A percentile compares a stretch with the other conserved stretches of the same genome.
Evolutionary conservation across 306 rosid genomes (phyloP).

Genomic region (Cicer arietinum): DNA sequence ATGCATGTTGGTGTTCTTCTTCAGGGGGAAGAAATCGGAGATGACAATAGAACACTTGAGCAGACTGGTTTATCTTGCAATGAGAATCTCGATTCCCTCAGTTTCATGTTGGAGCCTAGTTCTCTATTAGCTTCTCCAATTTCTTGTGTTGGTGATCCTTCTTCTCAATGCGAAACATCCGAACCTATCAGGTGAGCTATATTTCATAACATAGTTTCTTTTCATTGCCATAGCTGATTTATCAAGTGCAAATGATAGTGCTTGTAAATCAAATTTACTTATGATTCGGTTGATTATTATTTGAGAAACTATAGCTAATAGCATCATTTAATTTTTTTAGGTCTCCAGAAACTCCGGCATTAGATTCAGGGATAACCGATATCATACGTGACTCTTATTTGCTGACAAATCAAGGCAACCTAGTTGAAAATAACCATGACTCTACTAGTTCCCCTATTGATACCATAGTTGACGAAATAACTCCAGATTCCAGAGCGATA

Average conservation of each 20-base stretch:
- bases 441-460: conserved; percentile 59
- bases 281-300: conserved; percentile 9
- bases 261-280: neutral
- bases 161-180: conserved; percentile 61
- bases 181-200: conserved; percentile 60
- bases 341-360: conserved; percentile 58
- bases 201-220: conserved; percentile 25
- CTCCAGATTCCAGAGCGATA: conserved; percentile 70
- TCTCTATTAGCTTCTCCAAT: conserved; percentile 55
- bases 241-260: conserved; percentile 10
- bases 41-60: conserved; percentile 78
- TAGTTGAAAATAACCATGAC: conserved; percentile 60
- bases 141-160: conserved; percentile 55
- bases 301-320: conserved; percentile 36
- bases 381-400: conserved; percentile 52
- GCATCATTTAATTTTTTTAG: conserved; percentile 51
- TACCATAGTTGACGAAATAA: conserved; percentile 51
- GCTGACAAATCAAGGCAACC: conserved; percentile 54
- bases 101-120: conserved; percentile 81
- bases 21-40: conserved; percentile 79
- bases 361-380: conserved; percentile 60
- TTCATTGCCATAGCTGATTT: conserved; percentile 19
- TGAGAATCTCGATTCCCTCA: conserved; percentile 74
- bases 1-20: conserved; percentile 70
- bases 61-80: conserved; percentile 84